Evolutionary conservation across 345 rosid species (phyloP).

Genomic region (Litchi chinensis): DNA sequence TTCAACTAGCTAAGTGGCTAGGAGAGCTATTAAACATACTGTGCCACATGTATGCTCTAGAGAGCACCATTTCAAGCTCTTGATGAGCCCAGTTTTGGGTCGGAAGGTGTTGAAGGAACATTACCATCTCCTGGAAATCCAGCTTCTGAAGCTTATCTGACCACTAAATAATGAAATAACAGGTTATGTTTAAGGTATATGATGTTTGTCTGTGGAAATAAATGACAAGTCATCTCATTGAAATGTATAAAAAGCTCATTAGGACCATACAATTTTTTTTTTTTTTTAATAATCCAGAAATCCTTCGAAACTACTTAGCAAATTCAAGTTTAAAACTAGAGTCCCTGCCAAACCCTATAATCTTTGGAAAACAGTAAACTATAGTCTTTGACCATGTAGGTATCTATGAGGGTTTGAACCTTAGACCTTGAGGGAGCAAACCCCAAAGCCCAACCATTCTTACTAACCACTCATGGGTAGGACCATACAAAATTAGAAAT

Average conservation of each 20-base stretch:
- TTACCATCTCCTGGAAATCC: slow-evolving; percentile 97
- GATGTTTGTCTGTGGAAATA: neutral
- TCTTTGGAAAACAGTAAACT: too few relatives aligned
- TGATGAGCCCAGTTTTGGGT: slow-evolving; percentile 83
- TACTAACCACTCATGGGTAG: too few relatives aligned
- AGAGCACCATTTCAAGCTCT: slow-evolving; percentile 92
- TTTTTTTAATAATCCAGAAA: too few relatives aligned
- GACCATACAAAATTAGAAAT: neutral
- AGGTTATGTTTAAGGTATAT: neutral
- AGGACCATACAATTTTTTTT: neutral
- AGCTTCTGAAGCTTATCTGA: slow-evolving; percentile 85
- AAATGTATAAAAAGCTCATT: neutral
- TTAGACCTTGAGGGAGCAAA: too few relatives aligned
- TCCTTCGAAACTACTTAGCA: too few relatives aligned
- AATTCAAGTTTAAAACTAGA: too few relatives aligned
- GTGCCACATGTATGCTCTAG: slow-evolving; percentile 90
- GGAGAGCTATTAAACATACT: slow-evolving; percentile 88
- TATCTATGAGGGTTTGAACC: too few relatives aligned
- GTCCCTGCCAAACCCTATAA: too few relatives aligned
- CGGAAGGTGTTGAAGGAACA: slow-evolving; percentile 97
- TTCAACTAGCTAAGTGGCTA: slow-evolving; percentile 60
- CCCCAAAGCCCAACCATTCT: too few relatives aligned
- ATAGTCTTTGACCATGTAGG: too few relatives aligned
- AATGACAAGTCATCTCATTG: neutral
- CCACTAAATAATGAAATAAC: slow-evolving; percentile 55